Conservation (phyloP, 345 rosid genomes). For the Corchorus capsularis region DNA sequence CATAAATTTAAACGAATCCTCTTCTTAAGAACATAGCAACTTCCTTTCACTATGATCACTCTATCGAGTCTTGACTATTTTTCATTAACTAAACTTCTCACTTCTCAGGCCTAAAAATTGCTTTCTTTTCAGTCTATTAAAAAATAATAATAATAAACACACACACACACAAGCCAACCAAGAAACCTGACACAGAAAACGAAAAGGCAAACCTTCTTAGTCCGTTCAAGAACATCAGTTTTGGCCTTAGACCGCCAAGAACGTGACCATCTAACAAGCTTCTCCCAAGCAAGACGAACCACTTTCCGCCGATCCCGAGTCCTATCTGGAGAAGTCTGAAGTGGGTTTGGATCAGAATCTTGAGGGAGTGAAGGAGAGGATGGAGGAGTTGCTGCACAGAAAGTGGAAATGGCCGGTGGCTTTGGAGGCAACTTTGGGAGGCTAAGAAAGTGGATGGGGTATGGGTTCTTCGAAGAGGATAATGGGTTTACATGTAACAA, state of each 20-base stretch:
- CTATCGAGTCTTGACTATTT: background rate
- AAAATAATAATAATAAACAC: no score
- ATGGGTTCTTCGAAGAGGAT: conserved; percentile 7
- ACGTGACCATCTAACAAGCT: conserved; percentile 88
- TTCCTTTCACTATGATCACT: background rate
- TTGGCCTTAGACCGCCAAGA: conserved; percentile 77
- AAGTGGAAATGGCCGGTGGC: conserved; percentile 14
- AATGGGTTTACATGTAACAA: conserved; percentile 8
- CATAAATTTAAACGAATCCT: background rate
- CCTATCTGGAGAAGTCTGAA: conserved; percentile 28
- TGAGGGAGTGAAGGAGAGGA: conserved; percentile 17
- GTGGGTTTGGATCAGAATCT: conserved; percentile 22
- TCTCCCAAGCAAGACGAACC: conserved; percentile 88
- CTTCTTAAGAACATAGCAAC: background rate
- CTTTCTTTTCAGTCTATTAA: background rate
- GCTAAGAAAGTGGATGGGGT: conserved; percentile 25
- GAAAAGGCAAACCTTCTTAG: conserved; percentile 59
- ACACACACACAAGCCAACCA: background rate
- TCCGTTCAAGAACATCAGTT: conserved; percentile 73
- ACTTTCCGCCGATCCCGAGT: conserved; percentile 59
- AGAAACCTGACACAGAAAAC: background rate
- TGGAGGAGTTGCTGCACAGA: conserved; percentile 33
- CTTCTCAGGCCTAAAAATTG: background rate
- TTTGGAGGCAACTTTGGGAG: conserved; percentile 31
- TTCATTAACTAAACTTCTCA: background rate